Percentiles rank a stretch among this genome's conserved stretches.
Conservation (phyloP, 148 eudicot genomes). For the Camellia sinensis region DNA sequence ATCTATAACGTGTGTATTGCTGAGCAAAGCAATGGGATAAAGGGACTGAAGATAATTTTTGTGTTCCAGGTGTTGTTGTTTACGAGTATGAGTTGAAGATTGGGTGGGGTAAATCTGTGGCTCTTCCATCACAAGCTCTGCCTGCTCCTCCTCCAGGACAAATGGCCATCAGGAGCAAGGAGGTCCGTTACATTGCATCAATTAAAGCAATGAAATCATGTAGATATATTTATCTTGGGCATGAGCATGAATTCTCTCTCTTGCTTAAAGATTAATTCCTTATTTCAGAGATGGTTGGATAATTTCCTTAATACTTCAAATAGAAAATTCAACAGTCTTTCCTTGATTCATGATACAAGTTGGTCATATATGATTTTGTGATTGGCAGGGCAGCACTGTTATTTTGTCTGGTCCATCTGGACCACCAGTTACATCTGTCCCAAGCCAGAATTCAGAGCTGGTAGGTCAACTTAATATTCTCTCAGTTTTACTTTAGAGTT, state of each 20-base stretch:
- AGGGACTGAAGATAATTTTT: constrained; percentile 11
- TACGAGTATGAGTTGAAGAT: constrained; percentile 96
- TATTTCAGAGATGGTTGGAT: not conserved
- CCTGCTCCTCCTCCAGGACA: constrained; percentile 99
- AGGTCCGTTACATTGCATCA: constrained; percentile 44
- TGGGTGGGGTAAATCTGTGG: constrained; percentile 99
- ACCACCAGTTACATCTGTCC: constrained; percentile 80
- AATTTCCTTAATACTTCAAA: constrained; percentile 3
- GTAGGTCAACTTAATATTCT: constrained; percentile 32
- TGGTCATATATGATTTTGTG: constrained; percentile 17
- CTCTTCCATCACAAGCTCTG: constrained; percentile 95
- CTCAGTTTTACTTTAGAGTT: not conserved
- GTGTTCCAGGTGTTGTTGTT: constrained; percentile 74
- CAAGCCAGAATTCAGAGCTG: constrained; percentile 93
- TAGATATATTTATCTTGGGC: not conserved
- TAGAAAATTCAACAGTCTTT: constrained; percentile 1
- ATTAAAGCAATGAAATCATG: not conserved
- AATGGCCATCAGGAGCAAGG: constrained; percentile 99
- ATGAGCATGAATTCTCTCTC: not conserved
- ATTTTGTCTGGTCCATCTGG: constrained; percentile 94
- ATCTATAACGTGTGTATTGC: not conserved
- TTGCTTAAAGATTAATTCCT: not conserved
- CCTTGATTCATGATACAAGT: constrained; percentile 5
- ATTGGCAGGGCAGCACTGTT: constrained; percentile 79
- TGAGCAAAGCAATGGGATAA: not conserved